phyloP scores from a whole-genome alignment of 352 stramenopile genomes.

The Phytopythium aichiense region DNA sequence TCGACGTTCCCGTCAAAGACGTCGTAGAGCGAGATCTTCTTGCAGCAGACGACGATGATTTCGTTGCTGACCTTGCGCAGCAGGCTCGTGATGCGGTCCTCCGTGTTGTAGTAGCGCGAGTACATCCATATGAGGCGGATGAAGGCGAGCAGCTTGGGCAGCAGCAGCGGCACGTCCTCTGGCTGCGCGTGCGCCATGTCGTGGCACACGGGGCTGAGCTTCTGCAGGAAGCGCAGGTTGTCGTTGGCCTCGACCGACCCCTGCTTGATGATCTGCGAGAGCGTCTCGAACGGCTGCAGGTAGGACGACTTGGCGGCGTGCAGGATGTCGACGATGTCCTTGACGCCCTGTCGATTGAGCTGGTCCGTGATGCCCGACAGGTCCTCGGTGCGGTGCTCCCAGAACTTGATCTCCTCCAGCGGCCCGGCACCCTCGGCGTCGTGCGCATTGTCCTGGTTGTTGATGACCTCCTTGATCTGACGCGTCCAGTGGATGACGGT shows the following conservation, averaged over 20 bases:
- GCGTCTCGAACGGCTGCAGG: conserved; percentile 89
- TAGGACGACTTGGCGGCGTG: conserved; percentile 91
- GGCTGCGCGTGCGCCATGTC: conserved; percentile 83
- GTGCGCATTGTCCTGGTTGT: conserved; percentile 92
- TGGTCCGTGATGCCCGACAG: conserved; percentile 93
- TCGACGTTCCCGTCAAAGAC: conserved; percentile 94
- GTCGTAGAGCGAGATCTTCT: conserved; percentile 84
- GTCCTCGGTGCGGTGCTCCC: conserved; percentile 90
- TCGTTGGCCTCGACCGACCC: conserved; percentile 91
- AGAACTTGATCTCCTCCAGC: conserved; percentile 96
- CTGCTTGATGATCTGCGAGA: conserved; percentile 92
- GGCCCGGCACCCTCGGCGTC: conserved; percentile 89
- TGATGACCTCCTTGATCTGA: conserved; percentile 97
- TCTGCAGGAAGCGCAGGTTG: conserved; percentile 93
- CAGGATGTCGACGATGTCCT: conserved; percentile 87
- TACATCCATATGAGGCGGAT: conserved; percentile 95
- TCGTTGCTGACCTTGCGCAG: conserved; percentile 94
- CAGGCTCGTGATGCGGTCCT: conserved; percentile 91
- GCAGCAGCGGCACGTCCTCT: conserved; percentile 85
- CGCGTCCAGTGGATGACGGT: conserved; percentile 96
- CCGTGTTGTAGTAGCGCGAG: conserved; percentile 93
- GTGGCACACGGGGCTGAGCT: conserved; percentile 88
- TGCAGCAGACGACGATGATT: conserved; percentile 90
- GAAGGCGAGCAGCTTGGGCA: conserved; percentile 90
- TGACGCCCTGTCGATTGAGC: conserved; percentile 87